Evolutionary conservation across 2,329 filamentous ascomycete genomes (phyloP), one percentile per base, ranked within the genome.

Genomic region (Seiridium unicorne): DNA sequence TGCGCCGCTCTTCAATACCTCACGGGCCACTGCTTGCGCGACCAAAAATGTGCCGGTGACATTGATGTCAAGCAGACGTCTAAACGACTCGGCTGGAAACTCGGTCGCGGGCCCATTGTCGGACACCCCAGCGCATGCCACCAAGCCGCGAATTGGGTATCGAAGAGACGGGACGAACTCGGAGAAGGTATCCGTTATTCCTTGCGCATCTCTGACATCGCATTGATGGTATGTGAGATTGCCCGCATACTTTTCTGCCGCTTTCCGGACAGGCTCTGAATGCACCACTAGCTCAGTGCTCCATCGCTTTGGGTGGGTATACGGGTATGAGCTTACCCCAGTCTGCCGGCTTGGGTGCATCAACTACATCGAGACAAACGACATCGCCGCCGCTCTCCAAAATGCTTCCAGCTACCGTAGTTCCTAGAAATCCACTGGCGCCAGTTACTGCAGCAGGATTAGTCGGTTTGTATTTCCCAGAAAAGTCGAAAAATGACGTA

Each of bases 21-120:
- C 76, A 49, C 74, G 73, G 2, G 80, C 81, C 5, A 75, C 78
- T 3, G 77, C 76, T 31, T 78, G 77, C 4, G 81, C 79, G 0
- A 76, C 73, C 61, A 79, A 74, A 66, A 82, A 81, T 2, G 79
- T 77, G 8, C 81, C 81, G 8, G 75, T 78, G 64, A 77, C 80
- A 64, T 84, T 83, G 64, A 82, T 68, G 10, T 75, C 70, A 5
- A 75, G 44, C 6, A 73, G 51, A 3, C 63, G 64, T 7, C 62
- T 58, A 38, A 70, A 68, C 4, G 49, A n/a, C 11, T 64, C 63
- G 10, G 67, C 63, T 0, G 70, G 63, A 34, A 70, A 74, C 4
- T 69, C 65, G 1, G 61, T 62, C 0, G 73, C 64, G 0, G 69
- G 67, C 1, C 62, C 72, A 5, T 68, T 67, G 4, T 63, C 64